Conservation (phyloP, 2,329 filamentous ascomycete species). For the Cladobotryum mycophilum region DNA sequence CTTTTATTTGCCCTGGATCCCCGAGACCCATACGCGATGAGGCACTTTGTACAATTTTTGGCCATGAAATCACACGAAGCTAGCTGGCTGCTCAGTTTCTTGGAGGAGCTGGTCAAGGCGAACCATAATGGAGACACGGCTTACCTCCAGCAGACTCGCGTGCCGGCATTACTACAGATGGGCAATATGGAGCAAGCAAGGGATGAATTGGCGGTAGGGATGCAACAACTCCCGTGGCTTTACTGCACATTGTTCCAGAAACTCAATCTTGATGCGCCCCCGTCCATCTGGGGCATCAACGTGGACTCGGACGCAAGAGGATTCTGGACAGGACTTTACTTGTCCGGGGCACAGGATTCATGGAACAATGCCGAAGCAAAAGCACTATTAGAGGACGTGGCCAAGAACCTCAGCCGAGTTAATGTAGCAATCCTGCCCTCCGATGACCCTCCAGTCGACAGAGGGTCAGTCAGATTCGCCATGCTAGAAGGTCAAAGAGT, state of each 20-base stretch:
- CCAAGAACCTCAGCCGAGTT: conserved; percentile 46
- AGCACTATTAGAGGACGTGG: conserved; percentile 62
- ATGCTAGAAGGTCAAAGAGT: conserved; percentile 69
- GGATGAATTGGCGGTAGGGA: conserved; percentile 57
- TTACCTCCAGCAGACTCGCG: conserved; percentile 71
- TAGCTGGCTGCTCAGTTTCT: conserved; percentile 66
- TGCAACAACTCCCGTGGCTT: conserved; percentile 75
- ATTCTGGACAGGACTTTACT: conserved; percentile 70
- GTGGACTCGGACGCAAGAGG: conserved; percentile 55
- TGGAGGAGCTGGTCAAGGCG: conserved; percentile 38
- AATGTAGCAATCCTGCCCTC: conserved; percentile 33
- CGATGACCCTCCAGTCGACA: conserved; percentile 34
- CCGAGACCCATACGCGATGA: conserved; percentile 75
- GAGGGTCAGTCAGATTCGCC: conserved; percentile 64
- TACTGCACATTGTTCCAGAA: conserved; percentile 75
- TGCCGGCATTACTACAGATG: conserved; percentile 68
- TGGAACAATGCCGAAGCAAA: conserved; percentile 76
- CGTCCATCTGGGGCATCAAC: conserved; percentile 73
- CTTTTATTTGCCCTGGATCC: conserved; percentile 70
- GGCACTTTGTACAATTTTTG: conserved; percentile 74
- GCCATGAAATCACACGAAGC: conserved; percentile 76
- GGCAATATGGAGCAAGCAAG: conserved; percentile 61
- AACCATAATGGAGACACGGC: conserved; percentile 39
- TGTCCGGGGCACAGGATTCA: conserved; percentile 68
- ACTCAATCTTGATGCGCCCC: conserved; percentile 70